Evolutionary conservation across 495 filamentous ascomycete species (phyloP).

Genomic region (Amphirosellinia nigrospora): DNA sequence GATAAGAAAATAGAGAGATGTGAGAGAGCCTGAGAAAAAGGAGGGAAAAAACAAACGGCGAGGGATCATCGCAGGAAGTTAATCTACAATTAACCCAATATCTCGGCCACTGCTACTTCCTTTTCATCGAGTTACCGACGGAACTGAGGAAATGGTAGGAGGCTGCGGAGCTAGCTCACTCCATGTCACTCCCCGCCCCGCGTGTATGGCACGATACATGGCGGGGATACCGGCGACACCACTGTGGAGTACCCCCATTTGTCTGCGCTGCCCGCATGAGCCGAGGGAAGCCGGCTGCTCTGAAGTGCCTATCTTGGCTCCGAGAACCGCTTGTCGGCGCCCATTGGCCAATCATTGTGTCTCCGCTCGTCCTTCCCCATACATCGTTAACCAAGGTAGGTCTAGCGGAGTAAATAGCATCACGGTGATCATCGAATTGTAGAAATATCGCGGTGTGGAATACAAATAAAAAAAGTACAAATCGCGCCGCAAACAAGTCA

Average conservation of each 20-base stretch:
- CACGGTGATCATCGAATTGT: background rate
- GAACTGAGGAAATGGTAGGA: constrained; percentile 10
- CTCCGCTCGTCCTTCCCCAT: constrained; percentile 23
- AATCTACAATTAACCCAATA: background rate
- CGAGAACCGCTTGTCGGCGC: constrained; percentile 9
- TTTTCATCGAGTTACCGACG: constrained; percentile 13
- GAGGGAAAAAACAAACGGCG: background rate
- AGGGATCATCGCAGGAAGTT: background rate
- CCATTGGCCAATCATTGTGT: constrained; percentile 25
- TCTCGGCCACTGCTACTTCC: constrained; percentile 17
- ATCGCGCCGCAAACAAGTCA: background rate
- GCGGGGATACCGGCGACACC: background rate
- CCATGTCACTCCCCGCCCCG: background rate
- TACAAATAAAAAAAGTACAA: background rate
- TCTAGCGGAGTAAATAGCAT: background rate
- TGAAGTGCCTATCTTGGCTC: constrained; percentile 9
- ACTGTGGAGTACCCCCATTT: constrained; percentile 2
- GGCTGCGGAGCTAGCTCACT: background rate
- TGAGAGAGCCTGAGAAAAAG: background rate
- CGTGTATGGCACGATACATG: background rate
- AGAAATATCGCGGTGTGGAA: background rate
- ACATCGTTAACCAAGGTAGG: constrained; percentile 3
- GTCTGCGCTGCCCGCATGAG: constrained; percentile 36
- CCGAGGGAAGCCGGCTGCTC: constrained; percentile 38
- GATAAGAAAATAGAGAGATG: background rate